These are phyloP conservation scores for Zymoseptoria pseudotritici DNA, from an alignment of 2,329 filamentous ascomycete species.

Conservation along the genomic window DNA sequence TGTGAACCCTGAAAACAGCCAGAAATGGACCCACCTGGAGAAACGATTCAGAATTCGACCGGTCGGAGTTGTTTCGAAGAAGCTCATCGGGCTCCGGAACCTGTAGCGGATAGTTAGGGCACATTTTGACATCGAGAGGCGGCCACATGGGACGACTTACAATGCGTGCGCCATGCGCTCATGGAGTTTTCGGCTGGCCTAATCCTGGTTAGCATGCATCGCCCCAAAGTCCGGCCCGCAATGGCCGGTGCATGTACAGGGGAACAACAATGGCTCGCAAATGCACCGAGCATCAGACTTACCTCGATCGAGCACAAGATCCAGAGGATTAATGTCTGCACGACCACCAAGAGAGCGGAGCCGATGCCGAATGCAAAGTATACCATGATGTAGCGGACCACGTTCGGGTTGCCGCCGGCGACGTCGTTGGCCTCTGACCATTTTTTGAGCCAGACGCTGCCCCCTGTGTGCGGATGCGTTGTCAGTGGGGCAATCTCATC, in stretches of 20 bases:
- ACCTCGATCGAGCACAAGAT: slow-evolving; percentile 99
- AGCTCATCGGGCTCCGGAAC: slow-evolving; percentile 96
- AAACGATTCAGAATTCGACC: slow-evolving; percentile 96
- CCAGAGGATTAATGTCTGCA: slow-evolving; percentile 93
- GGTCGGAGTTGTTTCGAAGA: slow-evolving; percentile 94
- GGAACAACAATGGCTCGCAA: slow-evolving; percentile 2
- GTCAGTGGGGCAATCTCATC: slow-evolving; percentile 10
- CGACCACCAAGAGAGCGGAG: slow-evolving; percentile 71
- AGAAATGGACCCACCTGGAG: slow-evolving; percentile 57
- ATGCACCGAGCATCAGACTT: slow-evolving; percentile 26
- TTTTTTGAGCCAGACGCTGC: slow-evolving; percentile 85
- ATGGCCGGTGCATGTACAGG: slow-evolving; percentile 17
- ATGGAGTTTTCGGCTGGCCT: slow-evolving; percentile 91
- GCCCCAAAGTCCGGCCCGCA: slow-evolving; percentile 9
- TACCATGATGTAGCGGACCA: slow-evolving; percentile 87
- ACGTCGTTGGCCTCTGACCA: slow-evolving; percentile 78
- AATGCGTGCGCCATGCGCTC: slow-evolving; percentile 54
- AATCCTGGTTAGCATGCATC: slow-evolving; percentile 16
- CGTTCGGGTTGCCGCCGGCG: slow-evolving; percentile 60
- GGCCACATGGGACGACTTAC: slow-evolving; percentile 3
- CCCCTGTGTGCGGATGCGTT: slow-evolving; percentile 43
- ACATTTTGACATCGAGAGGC: slow-evolving; percentile 3
- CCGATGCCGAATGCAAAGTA: slow-evolving; percentile 95
- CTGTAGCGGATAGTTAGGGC: background rate
- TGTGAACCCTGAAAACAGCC: slow-evolving; percentile 4